Evolutionary conservation across 768 basidiomycete species (phyloP), one percentile per base, ranked within the genome.

Genomic region (Phlegmacium glaucopus): DNA sequence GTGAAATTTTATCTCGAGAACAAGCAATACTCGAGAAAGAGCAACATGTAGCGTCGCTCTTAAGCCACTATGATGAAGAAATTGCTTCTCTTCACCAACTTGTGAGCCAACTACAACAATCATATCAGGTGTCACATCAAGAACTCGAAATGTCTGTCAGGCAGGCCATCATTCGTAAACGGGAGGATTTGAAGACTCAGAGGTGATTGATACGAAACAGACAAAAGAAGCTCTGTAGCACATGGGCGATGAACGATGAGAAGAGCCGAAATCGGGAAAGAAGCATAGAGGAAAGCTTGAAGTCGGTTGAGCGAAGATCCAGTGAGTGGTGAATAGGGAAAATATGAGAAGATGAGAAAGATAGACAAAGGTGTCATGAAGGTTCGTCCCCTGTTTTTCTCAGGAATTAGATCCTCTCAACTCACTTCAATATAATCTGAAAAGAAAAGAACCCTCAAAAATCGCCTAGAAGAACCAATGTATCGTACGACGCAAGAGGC

Each of bases 151-250:
- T 53, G 6, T 73, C 74, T 27, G 68, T 80, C 49, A 79, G 78
- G 15, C 77, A 77, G 15, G 85, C 84, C 1, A 73, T 90, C 9
- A 63, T 69, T 13, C 71, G 71, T 43, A n/a, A n/a, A n/a, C 75
- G 87, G 2, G 88, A 90, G 55, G 82, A 83, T n/a, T n/a, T n/a
- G 35, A 87, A 88, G 56, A n/a, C 67, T 90, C 28, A 76, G 85
- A 2, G 15, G 71, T 83, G 30, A 79, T 89, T 16, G 1, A 80
- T 90, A 5, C 68, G 80, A 25, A 67, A 67, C 42, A 72, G 86
- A 6, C 87, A 89, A 54, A 76, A 70, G 15, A 83, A 87, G 54
- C 68, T 87, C 18, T 72, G 72, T 32, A 72, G 79, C 9, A 80
- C 83, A 10, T 87, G 85, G 81, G 64, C n/a, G n/a, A n/a, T n/a